Evolutionary conservation across 2,329 filamentous ascomycete genomes (phyloP), one percentile per base, ranked within the genome.

Genomic region (Aspergillaceae sp.): DNA sequence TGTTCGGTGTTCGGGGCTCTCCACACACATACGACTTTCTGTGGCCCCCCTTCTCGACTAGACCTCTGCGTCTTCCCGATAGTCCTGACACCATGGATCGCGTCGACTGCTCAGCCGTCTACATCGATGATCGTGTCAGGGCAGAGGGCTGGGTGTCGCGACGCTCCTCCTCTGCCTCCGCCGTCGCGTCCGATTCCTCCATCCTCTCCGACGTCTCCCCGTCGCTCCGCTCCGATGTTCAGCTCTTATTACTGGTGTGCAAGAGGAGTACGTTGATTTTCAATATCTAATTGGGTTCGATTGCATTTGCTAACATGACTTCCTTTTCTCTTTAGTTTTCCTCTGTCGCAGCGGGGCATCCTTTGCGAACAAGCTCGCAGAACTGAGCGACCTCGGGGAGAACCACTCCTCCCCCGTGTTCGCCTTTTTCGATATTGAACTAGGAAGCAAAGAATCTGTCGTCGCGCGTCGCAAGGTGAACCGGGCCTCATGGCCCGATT

Each of bases 381-480:
- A 78, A 52, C 60, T 80, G 32, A 73, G 68, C 54, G 72, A 74
- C 44, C 63, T 68, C 29, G 65, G 66, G 34, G 60, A 58, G 46
- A 69, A 75, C 43, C 19, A 19, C 19, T 71, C 70, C 53, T 73
- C 69, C 42, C 77, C 77, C n/a, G 74, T 75, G 4, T 70, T 80
- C 42, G 75, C 76, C 19, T 71, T 79, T 40, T 70, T 79, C 54
- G 75, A 78, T 57, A 70, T 78, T 33, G 71, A 71, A 11, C 67
- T 65, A 9, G 51, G 53, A 55, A 52, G 50, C 56, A 55, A 69
- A 63, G 60, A 71, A 59, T 56, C 67, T 53, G 58, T 60, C 49
- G 41, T 61, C 49, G 48, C 57, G 36, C 57, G 61, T 43, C 58
- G 62, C 32, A 60, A 60, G 48, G 58, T 58, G 35, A 58, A 53